These are phyloP conservation scores for Phytophthora kernoviae DNA, from an alignment of 352 stramenopile genomes.

Conservation along the genomic window DNA sequence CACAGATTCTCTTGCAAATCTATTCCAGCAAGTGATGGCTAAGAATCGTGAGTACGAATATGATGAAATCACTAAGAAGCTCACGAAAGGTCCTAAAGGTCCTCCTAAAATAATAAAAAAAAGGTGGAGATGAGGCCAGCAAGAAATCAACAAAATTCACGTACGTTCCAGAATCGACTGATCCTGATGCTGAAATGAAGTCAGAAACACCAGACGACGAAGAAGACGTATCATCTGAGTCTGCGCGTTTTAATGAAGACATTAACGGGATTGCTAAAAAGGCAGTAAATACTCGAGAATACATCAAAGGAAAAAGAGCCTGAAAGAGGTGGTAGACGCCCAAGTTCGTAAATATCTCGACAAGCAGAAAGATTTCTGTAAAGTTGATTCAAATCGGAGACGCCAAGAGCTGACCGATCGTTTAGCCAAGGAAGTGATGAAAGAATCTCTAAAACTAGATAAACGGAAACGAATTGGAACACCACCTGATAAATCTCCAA, in stretches of 20 bases:
- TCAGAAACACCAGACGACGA: neutral
- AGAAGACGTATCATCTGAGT: too few species aligned
- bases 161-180: neutral
- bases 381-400: too few species aligned
- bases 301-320: constrained; percentile 29
- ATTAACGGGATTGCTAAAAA: constrained; percentile 23
- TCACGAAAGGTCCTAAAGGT: constrained; percentile 8
- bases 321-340: constrained; percentile 21
- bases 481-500: constrained; percentile 27
- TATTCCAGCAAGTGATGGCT: neutral
- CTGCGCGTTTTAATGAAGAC: constrained; percentile 9
- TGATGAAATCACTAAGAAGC: neutral
- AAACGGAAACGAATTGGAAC: constrained; percentile 23
- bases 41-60: constrained; percentile 3
- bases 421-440: constrained; percentile 19
- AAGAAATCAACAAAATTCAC: neutral
- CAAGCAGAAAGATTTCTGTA: constrained; percentile 25
- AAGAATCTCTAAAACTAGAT: constrained; percentile 14
- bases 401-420: constrained; percentile 18
- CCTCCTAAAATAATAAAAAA: neutral
- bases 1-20: constrained; percentile 6
- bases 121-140: too few species aligned
- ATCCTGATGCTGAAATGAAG: neutral
- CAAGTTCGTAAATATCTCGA: constrained; percentile 18
- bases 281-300: constrained; percentile 19